Conservation (phyloP, 2,329 filamentous ascomycete species). For the Epichloe coenophiala region DNA sequence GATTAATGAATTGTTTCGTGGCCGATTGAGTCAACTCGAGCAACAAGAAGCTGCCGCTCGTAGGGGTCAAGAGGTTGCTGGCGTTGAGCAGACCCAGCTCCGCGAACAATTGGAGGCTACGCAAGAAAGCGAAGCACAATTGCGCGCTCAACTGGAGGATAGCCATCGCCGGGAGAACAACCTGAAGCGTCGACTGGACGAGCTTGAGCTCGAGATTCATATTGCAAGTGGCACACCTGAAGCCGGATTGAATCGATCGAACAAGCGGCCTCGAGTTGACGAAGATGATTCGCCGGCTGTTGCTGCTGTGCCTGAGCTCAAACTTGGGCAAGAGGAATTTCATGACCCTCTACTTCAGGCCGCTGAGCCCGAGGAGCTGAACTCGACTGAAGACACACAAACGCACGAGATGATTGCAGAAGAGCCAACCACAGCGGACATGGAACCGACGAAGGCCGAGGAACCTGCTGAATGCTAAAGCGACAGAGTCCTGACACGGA, state of each 20-base stretch:
- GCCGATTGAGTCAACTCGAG: conserved; percentile 66
- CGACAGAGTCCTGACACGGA: neutral
- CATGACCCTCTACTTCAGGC: conserved; percentile 1
- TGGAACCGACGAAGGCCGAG: neutral
- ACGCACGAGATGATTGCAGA: neutral
- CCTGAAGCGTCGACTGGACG: conserved; percentile 69
- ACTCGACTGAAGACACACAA: neutral
- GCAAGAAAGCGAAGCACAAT: conserved; percentile 25
- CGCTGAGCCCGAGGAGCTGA: neutral
- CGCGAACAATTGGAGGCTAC: conserved; percentile 39
- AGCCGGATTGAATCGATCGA: conserved; percentile 6
- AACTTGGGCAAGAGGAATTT: neutral
- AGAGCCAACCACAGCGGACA: neutral
- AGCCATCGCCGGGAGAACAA: conserved; percentile 67
- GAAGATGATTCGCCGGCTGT: neutral
- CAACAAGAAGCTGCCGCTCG: conserved; percentile 58
- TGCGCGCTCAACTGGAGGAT: conserved; percentile 58
- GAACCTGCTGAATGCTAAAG: neutral
- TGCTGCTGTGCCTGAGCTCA: neutral
- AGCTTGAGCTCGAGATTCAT: conserved; percentile 51
- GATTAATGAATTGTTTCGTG: conserved; percentile 74
- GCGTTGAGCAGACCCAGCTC: conserved; percentile 42
- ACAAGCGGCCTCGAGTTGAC: conserved; percentile 8
- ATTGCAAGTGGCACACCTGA: conserved; percentile 12
- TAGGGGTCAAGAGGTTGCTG: conserved; percentile 42